Evolutionary conservation across 305 asterid species (phyloP).

Genomic region (Fraxinus greggii): DNA sequence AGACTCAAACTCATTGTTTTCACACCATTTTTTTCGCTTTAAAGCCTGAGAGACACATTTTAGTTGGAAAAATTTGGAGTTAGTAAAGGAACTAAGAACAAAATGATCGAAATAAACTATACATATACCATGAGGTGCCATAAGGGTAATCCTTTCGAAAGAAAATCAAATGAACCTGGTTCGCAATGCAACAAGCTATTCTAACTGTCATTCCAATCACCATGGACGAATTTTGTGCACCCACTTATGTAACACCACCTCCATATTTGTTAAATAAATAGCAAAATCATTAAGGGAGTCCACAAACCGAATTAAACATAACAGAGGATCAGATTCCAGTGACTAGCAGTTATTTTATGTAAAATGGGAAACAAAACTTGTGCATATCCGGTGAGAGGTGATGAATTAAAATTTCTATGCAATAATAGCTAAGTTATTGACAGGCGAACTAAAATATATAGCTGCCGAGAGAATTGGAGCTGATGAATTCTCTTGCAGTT

Average conservation of each 20-base stretch:
- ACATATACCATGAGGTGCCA: neutral
- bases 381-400: neutral
- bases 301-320: neutral
- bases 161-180: neutral
- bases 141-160: neutral
- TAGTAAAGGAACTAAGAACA: slow-evolving; percentile 21
- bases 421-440: neutral
- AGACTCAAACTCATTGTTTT: slow-evolving; percentile 46
- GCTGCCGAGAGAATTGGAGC: neutral
- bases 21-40: slow-evolving; percentile 62
- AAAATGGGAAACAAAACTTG: neutral
- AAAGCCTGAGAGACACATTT: slow-evolving; percentile 47
- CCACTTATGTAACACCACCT: neutral
- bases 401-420: neutral
- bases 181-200: neutral
- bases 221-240: neutral
- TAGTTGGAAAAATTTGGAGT: slow-evolving; percentile 6
- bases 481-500: neutral
- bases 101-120: neutral
- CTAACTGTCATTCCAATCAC: neutral
- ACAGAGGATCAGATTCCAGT: neutral
- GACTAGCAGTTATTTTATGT: neutral
- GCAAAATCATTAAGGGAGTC: neutral
- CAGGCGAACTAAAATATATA: neutral
- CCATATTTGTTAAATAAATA: neutral